phyloP scores from a whole-genome alignment of 202 grass and related monocot species.

The Carex sylvatica region DNA sequence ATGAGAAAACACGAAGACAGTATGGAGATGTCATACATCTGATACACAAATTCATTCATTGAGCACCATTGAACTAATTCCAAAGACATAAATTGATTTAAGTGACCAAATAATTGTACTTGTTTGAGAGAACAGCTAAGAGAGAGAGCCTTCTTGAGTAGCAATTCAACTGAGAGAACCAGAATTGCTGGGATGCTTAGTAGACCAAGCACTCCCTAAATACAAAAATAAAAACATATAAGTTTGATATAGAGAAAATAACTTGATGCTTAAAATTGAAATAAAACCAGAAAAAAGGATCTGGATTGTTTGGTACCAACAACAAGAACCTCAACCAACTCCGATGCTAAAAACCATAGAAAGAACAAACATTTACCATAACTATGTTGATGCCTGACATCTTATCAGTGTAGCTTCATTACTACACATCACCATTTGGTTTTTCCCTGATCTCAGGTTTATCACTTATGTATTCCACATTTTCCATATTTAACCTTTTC shows the following conservation, averaged over 20 bases:
- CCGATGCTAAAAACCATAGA: neutral
- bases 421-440: neutral
- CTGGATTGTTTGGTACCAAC: neutral
- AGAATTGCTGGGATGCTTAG: slow-evolving; percentile 61
- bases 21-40: slow-evolving; percentile 49
- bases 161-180: slow-evolving; percentile 61
- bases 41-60: slow-evolving; percentile 26
- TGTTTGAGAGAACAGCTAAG: slow-evolving; percentile 48
- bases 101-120: slow-evolving; percentile 30
- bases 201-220: slow-evolving; percentile 80
- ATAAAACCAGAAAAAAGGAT: slow-evolving; percentile 20
- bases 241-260: slow-evolving; percentile 19
- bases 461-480: neutral
- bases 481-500: slow-evolving; percentile 1
- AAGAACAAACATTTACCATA: slow-evolving; percentile 1
- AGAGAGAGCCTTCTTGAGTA: slow-evolving; percentile 53
- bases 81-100: slow-evolving; percentile 18
- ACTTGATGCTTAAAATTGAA: neutral
- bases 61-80: slow-evolving; percentile 16
- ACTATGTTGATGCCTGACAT: neutral
- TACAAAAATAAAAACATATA: slow-evolving; percentile 32
- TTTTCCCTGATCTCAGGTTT: neutral
- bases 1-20: no score
- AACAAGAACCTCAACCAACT: neutral
- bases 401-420: neutral